Conservation (phyloP, 2,329 filamentous ascomycete genomes). For the Aspergillus unguis region DNA sequence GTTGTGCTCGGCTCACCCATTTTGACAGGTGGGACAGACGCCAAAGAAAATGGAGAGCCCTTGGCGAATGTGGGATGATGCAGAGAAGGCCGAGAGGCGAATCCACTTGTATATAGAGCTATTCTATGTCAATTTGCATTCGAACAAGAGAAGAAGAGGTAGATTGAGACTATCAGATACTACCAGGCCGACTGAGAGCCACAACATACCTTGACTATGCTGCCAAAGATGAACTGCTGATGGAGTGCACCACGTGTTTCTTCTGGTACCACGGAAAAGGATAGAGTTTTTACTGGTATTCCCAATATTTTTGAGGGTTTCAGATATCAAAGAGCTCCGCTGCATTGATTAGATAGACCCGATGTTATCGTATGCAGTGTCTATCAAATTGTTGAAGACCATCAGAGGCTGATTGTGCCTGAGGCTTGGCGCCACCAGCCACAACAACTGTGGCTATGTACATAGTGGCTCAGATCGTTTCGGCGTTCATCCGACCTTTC, state of each 20-base stretch:
- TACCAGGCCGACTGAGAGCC: neutral
- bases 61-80: conserved; percentile 7
- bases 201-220: conserved; percentile 12
- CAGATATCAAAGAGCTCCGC: conserved; percentile 6
- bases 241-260: neutral
- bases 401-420: conserved; percentile 4
- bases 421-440: conserved; percentile 8
- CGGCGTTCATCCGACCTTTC: conserved; percentile 1
- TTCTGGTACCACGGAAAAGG: conserved; percentile 8
- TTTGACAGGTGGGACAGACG: conserved; percentile 12
- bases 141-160: neutral
- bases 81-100: conserved; percentile 1
- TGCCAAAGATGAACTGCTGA: neutral
- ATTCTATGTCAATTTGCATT: conserved; percentile 3
- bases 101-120: conserved; percentile 9
- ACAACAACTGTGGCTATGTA: conserved; percentile 6
- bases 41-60: conserved; percentile 14
- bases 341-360: conserved; percentile 19
- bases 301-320: conserved; percentile 13
- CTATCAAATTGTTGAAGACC: neutral
- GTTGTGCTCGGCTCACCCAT: conserved; percentile 36
- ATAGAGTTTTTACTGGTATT: conserved; percentile 15
- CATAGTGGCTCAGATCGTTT: neutral
- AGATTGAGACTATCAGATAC: neutral
- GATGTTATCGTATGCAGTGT: neutral